These are phyloP conservation scores for Diaporthe eres DNA, from an alignment of 2,329 filamentous ascomycete species.

Conservation along the genomic window DNA sequence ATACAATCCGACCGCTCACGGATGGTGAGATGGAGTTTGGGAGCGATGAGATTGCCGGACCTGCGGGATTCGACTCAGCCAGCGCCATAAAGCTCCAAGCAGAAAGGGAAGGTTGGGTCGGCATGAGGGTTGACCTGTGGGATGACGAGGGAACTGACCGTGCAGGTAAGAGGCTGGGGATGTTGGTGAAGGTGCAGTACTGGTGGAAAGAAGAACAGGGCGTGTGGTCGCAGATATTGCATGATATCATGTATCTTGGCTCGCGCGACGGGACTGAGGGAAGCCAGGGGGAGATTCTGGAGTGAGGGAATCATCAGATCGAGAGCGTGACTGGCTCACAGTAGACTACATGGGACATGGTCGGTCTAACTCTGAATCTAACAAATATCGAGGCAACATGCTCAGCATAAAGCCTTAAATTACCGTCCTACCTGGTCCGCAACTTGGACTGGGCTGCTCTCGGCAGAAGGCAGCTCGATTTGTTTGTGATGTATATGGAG, in stretches of 20 bases:
- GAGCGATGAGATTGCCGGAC: slow-evolving; percentile 39
- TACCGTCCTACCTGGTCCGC: no score
- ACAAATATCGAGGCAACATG: no score
- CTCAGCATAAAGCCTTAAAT: no score
- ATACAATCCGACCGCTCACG: slow-evolving; percentile 43
- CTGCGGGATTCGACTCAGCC: slow-evolving; percentile 39
- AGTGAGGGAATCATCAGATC: neutral
- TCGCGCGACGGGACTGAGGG: slow-evolving; percentile 47
- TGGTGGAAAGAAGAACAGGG: slow-evolving; percentile 48
- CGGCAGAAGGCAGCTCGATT: no score
- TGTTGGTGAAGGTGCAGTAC: slow-evolving; percentile 50
- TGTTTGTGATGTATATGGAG: no score
- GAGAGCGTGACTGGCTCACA: neutral
- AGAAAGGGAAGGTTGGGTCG: slow-evolving; percentile 45
- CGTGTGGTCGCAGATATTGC: slow-evolving; percentile 46
- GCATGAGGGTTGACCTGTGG: slow-evolving; percentile 50
- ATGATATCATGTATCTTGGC: slow-evolving; percentile 50
- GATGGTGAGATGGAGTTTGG: slow-evolving; percentile 43
- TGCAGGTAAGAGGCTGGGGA: slow-evolving; percentile 21
- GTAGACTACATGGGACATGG: neutral
- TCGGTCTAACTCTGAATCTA: no score
- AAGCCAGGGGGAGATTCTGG: slow-evolving; percentile 35
- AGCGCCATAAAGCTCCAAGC: slow-evolving; percentile 42
- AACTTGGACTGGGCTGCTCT: no score
- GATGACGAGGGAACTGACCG: slow-evolving; percentile 37